Conservation (phyloP, 805 yeast genomes). For the Wickerhamiella australiensis region DNA sequence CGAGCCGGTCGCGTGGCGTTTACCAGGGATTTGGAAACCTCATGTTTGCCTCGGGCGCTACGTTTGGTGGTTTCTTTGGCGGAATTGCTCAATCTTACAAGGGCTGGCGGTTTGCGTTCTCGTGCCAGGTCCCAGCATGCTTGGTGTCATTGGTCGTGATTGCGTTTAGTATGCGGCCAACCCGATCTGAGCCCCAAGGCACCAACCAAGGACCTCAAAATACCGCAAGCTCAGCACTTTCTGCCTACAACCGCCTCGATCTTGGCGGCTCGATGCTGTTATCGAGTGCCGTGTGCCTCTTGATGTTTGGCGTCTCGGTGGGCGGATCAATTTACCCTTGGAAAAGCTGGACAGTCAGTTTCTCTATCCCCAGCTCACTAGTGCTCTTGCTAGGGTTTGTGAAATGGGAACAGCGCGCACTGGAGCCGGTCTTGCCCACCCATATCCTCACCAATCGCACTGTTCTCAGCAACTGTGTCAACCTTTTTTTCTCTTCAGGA, state of each 20-base stretch:
- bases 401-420: conserved; percentile 41
- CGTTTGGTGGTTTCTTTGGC: conserved; percentile 49
- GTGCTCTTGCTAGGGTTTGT: conserved; percentile 33
- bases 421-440: conserved; percentile 59
- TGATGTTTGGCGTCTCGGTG: conserved; percentile 53
- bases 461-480: conserved; percentile 49
- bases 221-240: too few species aligned
- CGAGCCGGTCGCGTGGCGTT: conserved; percentile 63
- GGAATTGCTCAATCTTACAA: conserved; percentile 41
- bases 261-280: conserved; percentile 47
- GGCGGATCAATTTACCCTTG: conserved; percentile 48
- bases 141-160: conserved; percentile 32
- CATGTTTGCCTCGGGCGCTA: conserved; percentile 65
- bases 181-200: too few species aligned
- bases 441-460: conserved; percentile 46
- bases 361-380: conserved; percentile 22
- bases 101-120: conserved; percentile 52
- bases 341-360: conserved; percentile 24
- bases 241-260: background rate
- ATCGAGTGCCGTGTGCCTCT: conserved; percentile 44
- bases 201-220: too few species aligned
- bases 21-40: conserved; percentile 76
- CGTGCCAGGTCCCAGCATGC: conserved; percentile 32
- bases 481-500: conserved; percentile 64
- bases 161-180: conserved; percentile 11